Conservation (phyloP, 805 yeast genomes). For the Sugiyamaella marilandica region DNA sequence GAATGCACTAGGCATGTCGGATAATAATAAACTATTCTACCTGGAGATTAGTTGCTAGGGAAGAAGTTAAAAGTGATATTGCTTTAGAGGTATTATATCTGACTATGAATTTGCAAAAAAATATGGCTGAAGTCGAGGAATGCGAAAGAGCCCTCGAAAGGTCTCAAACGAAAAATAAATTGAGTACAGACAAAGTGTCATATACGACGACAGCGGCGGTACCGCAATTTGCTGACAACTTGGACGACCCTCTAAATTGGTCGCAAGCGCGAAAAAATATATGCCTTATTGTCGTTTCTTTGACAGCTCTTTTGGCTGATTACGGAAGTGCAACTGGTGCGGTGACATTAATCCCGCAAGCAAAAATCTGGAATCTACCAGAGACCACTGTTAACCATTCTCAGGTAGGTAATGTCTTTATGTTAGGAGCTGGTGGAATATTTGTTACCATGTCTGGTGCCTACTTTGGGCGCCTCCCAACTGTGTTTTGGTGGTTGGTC, state of each 20-base stretch:
- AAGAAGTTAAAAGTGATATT: no score
- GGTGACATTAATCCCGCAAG: slow-evolving; percentile 10
- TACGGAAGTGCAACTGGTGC: slow-evolving; percentile 12
- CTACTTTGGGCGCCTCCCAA: slow-evolving; percentile 9
- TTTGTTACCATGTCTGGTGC: slow-evolving; percentile 1
- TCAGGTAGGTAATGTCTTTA: slow-evolving; percentile 10
- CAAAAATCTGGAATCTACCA: slow-evolving; percentile 1
- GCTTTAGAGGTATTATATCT: slow-evolving; percentile 39
- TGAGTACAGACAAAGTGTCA: no score
- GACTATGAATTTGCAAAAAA: no score
- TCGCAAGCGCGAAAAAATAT: slow-evolving; percentile 38
- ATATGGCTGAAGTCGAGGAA: no score
- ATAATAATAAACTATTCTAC: no score
- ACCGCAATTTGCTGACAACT: slow-evolving; percentile 63
- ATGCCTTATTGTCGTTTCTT: slow-evolving; percentile 2
- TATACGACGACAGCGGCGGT: slow-evolving; percentile 23
- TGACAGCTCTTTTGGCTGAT: slow-evolving; percentile 9
- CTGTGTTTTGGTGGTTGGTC: slow-evolving; percentile 7
- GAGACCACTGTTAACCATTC: slow-evolving; percentile 10
- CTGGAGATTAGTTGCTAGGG: no score
- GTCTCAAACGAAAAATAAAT: no score
- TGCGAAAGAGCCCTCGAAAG: no score
- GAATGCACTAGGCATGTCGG: no score
- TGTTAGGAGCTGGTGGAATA: slow-evolving; percentile 10
- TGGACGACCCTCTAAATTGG: slow-evolving; percentile 71